Base-by-base conservation (phyloP, 345 rosid genomes). In the Gossypium ekmanianum region DNA sequence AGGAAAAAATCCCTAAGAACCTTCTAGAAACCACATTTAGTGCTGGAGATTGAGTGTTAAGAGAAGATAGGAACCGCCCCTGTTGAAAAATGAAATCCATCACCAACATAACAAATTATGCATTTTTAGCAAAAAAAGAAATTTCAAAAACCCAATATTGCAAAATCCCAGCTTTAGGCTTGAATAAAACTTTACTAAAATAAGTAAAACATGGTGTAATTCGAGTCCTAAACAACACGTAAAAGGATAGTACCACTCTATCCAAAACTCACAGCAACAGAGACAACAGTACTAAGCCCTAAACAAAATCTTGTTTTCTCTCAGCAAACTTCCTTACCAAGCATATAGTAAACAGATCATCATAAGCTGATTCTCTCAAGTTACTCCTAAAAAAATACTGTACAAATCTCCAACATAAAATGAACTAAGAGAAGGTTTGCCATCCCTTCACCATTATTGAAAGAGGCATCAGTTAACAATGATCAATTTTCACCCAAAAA, bases 21-120 rank as follows among this genome's bases (percentile, higher is more conserved):
- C 99, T 95, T 83, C 93, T 87, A 78, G 90, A 86, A 81, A 95
- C 97, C 81, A 89, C 89, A 85, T 95, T 95, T 12, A 95, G 83
- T 16, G 96, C 99, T 0, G 93, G 94, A 13, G 98, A 95, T 55
- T 85, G 92, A 47, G 98, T 89, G 74, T 77, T 87, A 63, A 95
- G 88, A 72, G 94, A 83, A 72, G 97, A 77, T 24, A 95, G 90
- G 81, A 91, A 95, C 71, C 89, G 87, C 29, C 98, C 97, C 99
- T 95, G 88, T 27, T 26, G 73, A 70, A 52, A 9, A 71, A 75
- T 67, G 50, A 79, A 45, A 27, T 12, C 65, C 68, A 81, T 52
- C 43, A 80, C 52, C 62, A 54, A 67, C 51, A 52, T 73, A 77
- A 67, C 34, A 74, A 45, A 24, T 47, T 26, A 67, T 68, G 50